A percentile compares a stretch with the other conserved stretches of the same genome.
These are phyloP conservation scores for Colletotrichum kahawae DNA, from an alignment of 2,329 filamentous ascomycete genomes.

Conservation along the genomic window DNA sequence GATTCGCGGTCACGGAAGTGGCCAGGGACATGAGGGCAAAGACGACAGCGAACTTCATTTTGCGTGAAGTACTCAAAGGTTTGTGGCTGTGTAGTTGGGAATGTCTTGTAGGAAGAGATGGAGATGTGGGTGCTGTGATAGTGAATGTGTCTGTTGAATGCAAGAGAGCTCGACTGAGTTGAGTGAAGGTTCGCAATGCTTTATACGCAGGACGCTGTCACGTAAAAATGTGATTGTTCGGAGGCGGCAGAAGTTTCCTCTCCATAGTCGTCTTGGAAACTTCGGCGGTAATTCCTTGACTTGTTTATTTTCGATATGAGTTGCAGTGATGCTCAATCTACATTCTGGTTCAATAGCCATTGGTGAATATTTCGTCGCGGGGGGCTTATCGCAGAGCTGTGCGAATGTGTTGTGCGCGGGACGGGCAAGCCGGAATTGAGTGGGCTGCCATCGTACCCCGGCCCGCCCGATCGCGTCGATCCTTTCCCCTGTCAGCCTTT, in stretches of 20 bases:
- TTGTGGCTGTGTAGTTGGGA: background rate
- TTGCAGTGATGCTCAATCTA: background rate
- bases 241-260: background rate
- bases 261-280: background rate
- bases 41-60: background rate
- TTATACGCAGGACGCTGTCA: background rate
- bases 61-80: accelerated
- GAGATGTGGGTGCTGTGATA: background rate
- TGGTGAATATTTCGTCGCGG: background rate
- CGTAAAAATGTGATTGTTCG: background rate
- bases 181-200: background rate
- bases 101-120: background rate
- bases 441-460: background rate
- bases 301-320: background rate
- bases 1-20: background rate
- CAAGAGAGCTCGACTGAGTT: background rate
- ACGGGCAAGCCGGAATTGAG: background rate
- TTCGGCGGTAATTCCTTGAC: background rate
- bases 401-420: background rate
- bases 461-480: background rate
- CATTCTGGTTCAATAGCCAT: background rate
- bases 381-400: background rate
- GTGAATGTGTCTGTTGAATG: background rate
- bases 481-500: background rate
- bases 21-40: background rate